phyloP scores from a whole-genome alignment of 805 yeast species.

The Suhomyces prunicola region DNA sequence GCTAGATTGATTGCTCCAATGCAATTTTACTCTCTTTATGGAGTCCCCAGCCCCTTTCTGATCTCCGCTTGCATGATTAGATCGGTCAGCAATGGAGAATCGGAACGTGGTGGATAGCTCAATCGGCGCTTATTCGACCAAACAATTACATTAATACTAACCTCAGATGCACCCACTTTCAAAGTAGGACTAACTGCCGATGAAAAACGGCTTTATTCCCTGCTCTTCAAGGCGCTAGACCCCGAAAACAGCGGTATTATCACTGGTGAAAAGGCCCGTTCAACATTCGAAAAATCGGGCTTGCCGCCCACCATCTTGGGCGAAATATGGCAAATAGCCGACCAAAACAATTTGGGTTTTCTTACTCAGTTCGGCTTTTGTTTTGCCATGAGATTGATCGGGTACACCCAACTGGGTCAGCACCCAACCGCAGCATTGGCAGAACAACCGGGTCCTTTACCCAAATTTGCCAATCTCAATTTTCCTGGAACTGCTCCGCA shows the following conservation, averaged over 20 bases:
- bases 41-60: neutral
- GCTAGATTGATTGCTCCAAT: neutral
- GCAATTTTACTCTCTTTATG: neutral
- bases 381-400: conserved; percentile 84
- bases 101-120: neutral
- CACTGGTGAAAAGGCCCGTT: conserved; percentile 83
- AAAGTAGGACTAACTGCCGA: conserved; percentile 60
- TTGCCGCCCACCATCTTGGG: conserved; percentile 75
- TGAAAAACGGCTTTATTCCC: conserved; percentile 72
- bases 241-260: conserved; percentile 74
- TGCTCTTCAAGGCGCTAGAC: conserved; percentile 76
- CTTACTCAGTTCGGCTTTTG: conserved; percentile 78
- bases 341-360: conserved; percentile 81
- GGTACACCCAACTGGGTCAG: conserved; percentile 76
- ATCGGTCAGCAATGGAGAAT: neutral
- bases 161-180: conserved; percentile 31
- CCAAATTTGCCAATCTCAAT: conserved; percentile 47
- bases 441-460: conserved; percentile 60
- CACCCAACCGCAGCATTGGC: conserved; percentile 51
- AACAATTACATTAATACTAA: conserved; percentile 1
- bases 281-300: conserved; percentile 82
- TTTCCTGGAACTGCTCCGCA: conserved; percentile 7
- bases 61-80: neutral
- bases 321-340: conserved; percentile 94
- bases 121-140: neutral